A percentile compares a stretch with the other conserved stretches of the same genome.
These are phyloP conservation scores for Avena atlantica DNA, from an alignment of 176 grass and related monocot species.

Conservation along the genomic window DNA sequence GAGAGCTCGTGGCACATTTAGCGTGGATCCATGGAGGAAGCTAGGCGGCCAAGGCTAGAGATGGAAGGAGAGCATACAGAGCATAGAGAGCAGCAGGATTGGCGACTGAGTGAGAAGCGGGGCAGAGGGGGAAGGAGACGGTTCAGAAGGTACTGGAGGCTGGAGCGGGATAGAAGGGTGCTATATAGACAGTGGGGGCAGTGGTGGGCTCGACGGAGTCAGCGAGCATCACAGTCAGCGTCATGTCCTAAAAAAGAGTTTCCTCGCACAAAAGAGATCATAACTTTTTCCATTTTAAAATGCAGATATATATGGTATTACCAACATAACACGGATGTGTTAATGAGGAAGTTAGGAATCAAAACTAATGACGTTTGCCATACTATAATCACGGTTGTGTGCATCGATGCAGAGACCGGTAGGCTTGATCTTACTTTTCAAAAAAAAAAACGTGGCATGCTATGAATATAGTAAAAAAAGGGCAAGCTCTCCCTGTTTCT, in stretches of 20 bases:
- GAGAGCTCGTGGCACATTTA: conserved; percentile 46
- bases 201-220: neutral
- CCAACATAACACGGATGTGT: neutral
- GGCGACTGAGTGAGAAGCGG: neutral
- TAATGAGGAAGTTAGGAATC: neutral
- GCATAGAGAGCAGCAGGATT: neutral
- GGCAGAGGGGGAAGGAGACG: neutral
- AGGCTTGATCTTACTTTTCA: no score
- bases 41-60: conserved; percentile 35
- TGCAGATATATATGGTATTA: neutral
- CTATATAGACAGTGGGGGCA: conserved; percentile 47
- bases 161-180: conserved; percentile 33
- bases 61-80: conserved; percentile 19
- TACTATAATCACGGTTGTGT: no score
- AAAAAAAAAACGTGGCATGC: no score
- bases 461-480: no score
- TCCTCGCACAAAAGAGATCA: neutral
- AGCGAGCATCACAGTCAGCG: conserved; percentile 38
- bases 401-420: no score
- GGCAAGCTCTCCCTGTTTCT: no score
- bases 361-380: neutral
- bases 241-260: conserved; percentile 38
- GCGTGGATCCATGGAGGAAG: conserved; percentile 51
- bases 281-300: neutral
- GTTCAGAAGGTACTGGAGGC: conserved; percentile 19